Evolutionary conservation across 139 green algal species (phyloP).

Genomic region (Chlamydomonas sp.): DNA sequence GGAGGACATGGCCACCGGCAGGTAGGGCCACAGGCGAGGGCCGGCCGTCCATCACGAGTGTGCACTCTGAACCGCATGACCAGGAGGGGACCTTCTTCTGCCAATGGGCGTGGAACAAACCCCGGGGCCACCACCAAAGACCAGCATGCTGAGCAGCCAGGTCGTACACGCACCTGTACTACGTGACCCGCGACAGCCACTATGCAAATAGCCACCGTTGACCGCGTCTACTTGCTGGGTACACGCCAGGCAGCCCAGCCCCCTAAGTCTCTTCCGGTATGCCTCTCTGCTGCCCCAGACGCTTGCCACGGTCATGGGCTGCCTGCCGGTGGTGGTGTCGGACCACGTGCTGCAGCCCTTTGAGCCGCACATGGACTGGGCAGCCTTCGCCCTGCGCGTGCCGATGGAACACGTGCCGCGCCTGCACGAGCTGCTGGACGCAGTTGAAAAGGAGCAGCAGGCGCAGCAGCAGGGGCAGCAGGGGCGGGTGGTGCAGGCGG

Average conservation of each 20-base stretch:
- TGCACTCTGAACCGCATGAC: neutral
- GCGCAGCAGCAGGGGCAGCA: neutral
- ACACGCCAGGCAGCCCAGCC: neutral
- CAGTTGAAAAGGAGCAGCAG: neutral
- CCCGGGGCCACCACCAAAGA: too few relatives aligned
- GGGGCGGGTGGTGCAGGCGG: neutral
- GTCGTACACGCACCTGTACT: too few relatives aligned
- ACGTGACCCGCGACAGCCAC: too few relatives aligned
- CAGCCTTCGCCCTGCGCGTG: slow-evolving; percentile 19
- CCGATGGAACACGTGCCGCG: neutral
- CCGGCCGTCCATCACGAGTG: neutral
- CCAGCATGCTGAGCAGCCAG: too few relatives aligned
- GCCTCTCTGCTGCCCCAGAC: neutral
- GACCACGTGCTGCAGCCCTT: slow-evolving; percentile 47
- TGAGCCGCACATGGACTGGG: slow-evolving; percentile 46
- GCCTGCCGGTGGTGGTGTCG: slow-evolving; percentile 12
- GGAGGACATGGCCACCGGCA: slow-evolving; percentile 55
- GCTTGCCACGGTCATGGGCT: slow-evolving; percentile 9
- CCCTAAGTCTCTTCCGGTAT: neutral
- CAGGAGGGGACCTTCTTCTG: neutral
- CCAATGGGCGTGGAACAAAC: too few relatives aligned
- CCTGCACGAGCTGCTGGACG: slow-evolving; percentile 17
- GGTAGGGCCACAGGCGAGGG: slow-evolving; percentile 1
- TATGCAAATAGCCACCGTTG: too few relatives aligned
- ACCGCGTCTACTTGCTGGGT: neutral